Percentiles rank a stretch among this genome's conserved stretches.
Evolutionary conservation across 805 yeast genomes (phyloP).

Genomic region (Candida schatavii): DNA sequence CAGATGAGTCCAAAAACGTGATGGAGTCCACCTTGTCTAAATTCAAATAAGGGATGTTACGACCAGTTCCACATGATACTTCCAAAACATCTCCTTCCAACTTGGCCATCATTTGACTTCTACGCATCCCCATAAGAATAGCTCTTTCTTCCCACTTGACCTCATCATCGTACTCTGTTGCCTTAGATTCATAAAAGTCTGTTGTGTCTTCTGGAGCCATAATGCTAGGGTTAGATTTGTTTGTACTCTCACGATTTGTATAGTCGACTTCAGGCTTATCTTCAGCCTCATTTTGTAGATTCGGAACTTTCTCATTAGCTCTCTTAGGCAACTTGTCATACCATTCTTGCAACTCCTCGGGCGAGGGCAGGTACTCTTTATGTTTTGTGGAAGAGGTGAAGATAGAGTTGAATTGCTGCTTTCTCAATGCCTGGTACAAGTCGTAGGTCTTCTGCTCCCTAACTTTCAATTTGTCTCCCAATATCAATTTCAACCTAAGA

Average conservation of each 20-base stretch:
- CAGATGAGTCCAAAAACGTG: conserved; percentile 83
- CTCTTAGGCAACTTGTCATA: conserved; percentile 32
- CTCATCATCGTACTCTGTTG: conserved; percentile 75
- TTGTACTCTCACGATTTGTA: conserved; percentile 25
- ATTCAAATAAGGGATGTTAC: conserved; percentile 77
- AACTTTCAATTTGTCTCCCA: conserved; percentile 57
- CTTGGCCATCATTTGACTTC: conserved; percentile 78
- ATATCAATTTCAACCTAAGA: conserved; percentile 57
- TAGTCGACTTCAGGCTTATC: conserved; percentile 3
- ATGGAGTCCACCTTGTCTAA: conserved; percentile 61
- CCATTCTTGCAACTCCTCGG: conserved; percentile 42
- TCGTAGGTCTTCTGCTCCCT: conserved; percentile 59
- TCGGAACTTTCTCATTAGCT: conserved; percentile 22
- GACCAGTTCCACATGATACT: conserved; percentile 94
- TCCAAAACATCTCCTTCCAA: conserved; percentile 88
- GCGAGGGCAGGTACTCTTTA: conserved; percentile 33
- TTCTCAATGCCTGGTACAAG: conserved; percentile 56
- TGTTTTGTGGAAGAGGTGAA: neutral
- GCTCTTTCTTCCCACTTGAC: conserved; percentile 72
- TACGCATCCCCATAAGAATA: conserved; percentile 56
- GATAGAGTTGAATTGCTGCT: conserved; percentile 31
- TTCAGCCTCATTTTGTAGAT: conserved; percentile 13
- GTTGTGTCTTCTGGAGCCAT: conserved; percentile 81
- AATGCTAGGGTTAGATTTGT: conserved; percentile 41
- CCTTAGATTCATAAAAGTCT: conserved; percentile 70